Percentiles rank a stretch among this genome's conserved stretches.
phyloP scores from a whole-genome alignment of 2,329 filamentous ascomycete genomes.

The Monilinia polystroma region DNA sequence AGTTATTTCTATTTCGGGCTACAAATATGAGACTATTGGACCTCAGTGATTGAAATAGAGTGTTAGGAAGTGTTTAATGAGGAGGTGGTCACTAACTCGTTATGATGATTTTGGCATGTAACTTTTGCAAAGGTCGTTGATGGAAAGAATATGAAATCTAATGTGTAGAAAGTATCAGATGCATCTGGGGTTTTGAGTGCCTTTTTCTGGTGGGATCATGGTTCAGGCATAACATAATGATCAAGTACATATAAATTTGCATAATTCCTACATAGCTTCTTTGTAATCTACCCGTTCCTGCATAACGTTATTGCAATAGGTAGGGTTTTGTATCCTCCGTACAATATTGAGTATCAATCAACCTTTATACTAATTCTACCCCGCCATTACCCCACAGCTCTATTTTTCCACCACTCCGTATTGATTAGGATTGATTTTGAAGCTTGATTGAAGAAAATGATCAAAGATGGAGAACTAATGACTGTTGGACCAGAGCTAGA shows the following conservation, averaged over 20 bases:
- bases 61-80: not conserved
- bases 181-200: not conserved
- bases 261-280: too few relatives aligned
- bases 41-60: not conserved
- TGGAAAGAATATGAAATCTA: not conserved
- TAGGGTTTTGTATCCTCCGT: too few relatives aligned
- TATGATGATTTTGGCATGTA: not conserved
- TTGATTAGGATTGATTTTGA: not conserved
- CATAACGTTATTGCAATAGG: not conserved
- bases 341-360: too few relatives aligned
- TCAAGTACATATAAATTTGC: too few relatives aligned
- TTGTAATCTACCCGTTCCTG: not conserved
- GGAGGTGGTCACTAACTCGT: not conserved
- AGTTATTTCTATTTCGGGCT: constrained; percentile 44
- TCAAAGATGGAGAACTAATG: too few relatives aligned
- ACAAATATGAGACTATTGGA: constrained; percentile 18
- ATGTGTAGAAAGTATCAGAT: not conserved
- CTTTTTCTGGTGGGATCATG: not conserved
- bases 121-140: not conserved
- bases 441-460: not conserved
- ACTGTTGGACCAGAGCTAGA: too few relatives aligned
- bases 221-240: too few relatives aligned
- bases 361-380: not conserved
- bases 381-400: constrained; percentile 7
- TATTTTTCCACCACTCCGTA: constrained; percentile 16